phyloP scores from a whole-genome alignment of 805 yeast genomes.

The Kuraishia floccosa region DNA sequence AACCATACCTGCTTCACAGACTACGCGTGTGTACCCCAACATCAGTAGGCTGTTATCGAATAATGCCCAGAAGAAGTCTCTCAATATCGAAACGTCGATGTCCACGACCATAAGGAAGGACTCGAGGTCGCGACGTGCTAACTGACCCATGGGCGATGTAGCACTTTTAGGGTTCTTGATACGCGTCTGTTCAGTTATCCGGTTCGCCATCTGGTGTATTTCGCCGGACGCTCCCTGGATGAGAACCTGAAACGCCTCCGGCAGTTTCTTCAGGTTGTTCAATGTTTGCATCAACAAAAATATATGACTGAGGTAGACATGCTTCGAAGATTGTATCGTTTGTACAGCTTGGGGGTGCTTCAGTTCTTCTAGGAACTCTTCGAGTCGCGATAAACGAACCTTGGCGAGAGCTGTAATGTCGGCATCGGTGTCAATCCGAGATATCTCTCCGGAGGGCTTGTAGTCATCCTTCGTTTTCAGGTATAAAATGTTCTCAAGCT shows the following conservation, averaged over 20 bases:
- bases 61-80: slow-evolving; percentile 62
- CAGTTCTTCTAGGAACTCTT: neutral
- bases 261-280: slow-evolving; percentile 44
- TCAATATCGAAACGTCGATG: slow-evolving; percentile 40
- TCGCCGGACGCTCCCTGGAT: slow-evolving; percentile 48
- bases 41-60: slow-evolving; percentile 52
- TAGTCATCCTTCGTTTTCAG: slow-evolving; percentile 20
- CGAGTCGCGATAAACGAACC: neutral
- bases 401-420: neutral
- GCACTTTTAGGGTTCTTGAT: slow-evolving; percentile 6
- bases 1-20: slow-evolving; percentile 31
- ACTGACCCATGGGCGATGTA: slow-evolving; percentile 18
- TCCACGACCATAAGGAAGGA: slow-evolving; percentile 32
- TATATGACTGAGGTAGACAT: slow-evolving; percentile 18
- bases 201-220: slow-evolving; percentile 47
- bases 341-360: neutral
- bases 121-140: no score
- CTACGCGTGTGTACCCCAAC: slow-evolving; percentile 58
- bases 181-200: slow-evolving; percentile 43
- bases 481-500: slow-evolving; percentile 59
- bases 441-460: neutral
- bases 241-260: slow-evolving; percentile 43
- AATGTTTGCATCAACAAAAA: slow-evolving; percentile 37
- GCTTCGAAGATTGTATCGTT: neutral
- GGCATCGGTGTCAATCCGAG: neutral